Evolutionary conservation across 257 asterid genomes (phyloP), one percentile per base, ranked within the genome.

Genomic region (Ilex asprella): DNA sequence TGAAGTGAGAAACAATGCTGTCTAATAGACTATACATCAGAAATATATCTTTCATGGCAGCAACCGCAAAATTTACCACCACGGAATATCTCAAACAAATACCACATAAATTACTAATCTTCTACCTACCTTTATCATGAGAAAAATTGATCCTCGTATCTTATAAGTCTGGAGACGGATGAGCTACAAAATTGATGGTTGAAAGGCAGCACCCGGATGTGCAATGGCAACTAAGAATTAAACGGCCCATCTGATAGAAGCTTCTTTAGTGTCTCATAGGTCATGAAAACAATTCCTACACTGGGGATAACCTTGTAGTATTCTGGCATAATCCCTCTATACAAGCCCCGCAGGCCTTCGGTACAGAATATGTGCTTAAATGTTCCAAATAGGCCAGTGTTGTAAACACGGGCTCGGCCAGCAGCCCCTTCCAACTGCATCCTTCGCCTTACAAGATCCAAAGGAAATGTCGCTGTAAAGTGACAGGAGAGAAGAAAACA

Each of bases 251-350:
- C 16, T n/a, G 95, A 89, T 16, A 91, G 78, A 72, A 88, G 78
- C 80, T 78, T 83, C 84, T 83, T 88, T 82, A 91, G 74, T 3
- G 90, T 81, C 70, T 91, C 98, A 5, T 91, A 91, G 2, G 98
- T 86, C 98, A 91, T 88, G 81, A 91, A 91, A 67, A 81, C 95
- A 73, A 91, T 86, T 59, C 95, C 98, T 30, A 88, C 95, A 60
- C 96, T 78, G 2, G 98, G 98, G 58, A 91, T 93, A 62, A 91
- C 98, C 72, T 91, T 91, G 86, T 82, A 91, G 69, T 86, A 88
- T 73, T 91, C 98, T 0, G 98, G 96, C 88, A 91, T 55, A 71
- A 91, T 91, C 55, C 98, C 98, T 77, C 96, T 82, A 46, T 91
- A 91, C 68, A 91, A 70, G n/a, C 52, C 52, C 1, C 52, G 52